Base-by-base conservation (phyloP, 177 flowering plant species). In the Vitis hybrid region DNA sequence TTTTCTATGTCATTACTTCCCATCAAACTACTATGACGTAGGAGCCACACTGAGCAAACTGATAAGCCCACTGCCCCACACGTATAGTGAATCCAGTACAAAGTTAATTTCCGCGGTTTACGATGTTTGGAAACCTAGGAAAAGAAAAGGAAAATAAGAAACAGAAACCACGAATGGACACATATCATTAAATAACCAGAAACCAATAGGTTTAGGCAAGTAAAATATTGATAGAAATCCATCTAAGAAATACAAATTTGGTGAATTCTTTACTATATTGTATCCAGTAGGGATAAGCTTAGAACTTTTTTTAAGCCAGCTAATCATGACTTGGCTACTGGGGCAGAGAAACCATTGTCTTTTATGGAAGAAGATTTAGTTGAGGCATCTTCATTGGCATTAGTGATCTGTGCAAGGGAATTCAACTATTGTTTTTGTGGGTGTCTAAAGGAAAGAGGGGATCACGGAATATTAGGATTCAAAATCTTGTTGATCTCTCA, bases 1-100 rank as follows among this genome's bases (percentile, higher is more conserved):
- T 91, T 91, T 65, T 93, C 91, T 77, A 95, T 87, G 77, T 95
- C 98, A 82, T 91, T 71, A 82, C 98, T 93, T 77, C 99, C 98
- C 85, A 84, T 86, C 77, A 91, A 85, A 66, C 93, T 83, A 74
- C 99, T 95, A 74, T 93, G 99, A 40, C 88, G 85, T 62, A 93
- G 72, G 60, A 93, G 83, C 99, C 99, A 95, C 56, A 85, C 26
- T 54, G 98, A 95, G 80, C 91, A 87, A 68, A 82, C 69, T 15
- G 97, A 87, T 18, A 93, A 75, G 30, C 99, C 98, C 79, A 89
- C 83, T 21, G 87, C 87, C 17, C 98, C 98, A 76, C 88, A 87
- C 13, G 98, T 85, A 75, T 95, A 95, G 3, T 75, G 88, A 52
- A 88, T 75, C 99, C 99, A 95, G 72, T 90, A 81, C 56, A 74